Evolutionary conservation across 2,329 filamentous ascomycete species (phyloP), one percentile per base, ranked within the genome.

Genomic region (Fusarium robinianum): DNA sequence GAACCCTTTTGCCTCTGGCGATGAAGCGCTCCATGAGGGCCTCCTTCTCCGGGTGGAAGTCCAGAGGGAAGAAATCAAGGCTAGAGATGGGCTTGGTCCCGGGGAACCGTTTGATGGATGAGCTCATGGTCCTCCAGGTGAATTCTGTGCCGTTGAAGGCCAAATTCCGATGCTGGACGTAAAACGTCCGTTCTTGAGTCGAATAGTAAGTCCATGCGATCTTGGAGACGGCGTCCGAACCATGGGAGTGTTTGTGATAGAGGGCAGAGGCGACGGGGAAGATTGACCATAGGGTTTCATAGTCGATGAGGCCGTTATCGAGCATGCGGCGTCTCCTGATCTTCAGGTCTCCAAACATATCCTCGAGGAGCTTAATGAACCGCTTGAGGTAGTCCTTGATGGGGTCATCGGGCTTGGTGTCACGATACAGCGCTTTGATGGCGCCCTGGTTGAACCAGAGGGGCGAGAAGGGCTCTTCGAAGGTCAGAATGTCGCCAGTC

Each of bases 401-500:
- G 0, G 64, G 38, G 8, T 62, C 44, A 5, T 58, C 53, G 12
- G 46, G 50, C 6, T 53, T 49, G 5, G 62, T 66, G 11, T 41
- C 46, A 24, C 46, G 53, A 47, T 65, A 60, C 24, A 70, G 58
- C 2, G 59, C 61, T 14, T 63, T 52, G 21, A 76, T 70, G 35
- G 71, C 70, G 17, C 72, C 68, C 44, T 73, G 67, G 47, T 66
- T 67, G 57, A 76, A 76, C 63, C 67, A 77, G 3, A 76, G 59
- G 5, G 66, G 53, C 9, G 62, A 64, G 49, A 76, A 76, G 7
- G 72, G 73, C 4, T 64, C 52, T 2, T 46, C 33, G 57, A 77
- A 75, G 5, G 37, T 57, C 8, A 66, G 68, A 0, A 53, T 53
- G 45, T 72, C 67, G 12, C 64, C 63, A 6, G 59, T 45, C 39